These are phyloP conservation scores for Xylaria acuta DNA, from an alignment of 495 filamentous ascomycete species.

Conservation along the genomic window DNA sequence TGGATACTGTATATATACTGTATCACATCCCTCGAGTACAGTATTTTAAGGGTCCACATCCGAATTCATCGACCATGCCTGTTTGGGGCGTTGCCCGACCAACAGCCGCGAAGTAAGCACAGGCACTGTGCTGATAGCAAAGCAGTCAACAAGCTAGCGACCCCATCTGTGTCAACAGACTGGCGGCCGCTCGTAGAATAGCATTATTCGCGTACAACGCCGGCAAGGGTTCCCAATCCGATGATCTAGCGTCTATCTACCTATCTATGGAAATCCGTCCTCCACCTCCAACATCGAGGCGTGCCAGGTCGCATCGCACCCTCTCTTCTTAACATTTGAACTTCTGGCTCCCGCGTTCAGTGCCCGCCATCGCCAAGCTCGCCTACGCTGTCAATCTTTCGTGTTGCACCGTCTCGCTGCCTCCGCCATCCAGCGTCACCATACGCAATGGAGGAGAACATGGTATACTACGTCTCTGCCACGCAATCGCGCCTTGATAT, in stretches of 20 bases:
- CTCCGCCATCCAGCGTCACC: slow-evolving; percentile 28
- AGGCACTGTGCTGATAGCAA: slow-evolving; percentile 6
- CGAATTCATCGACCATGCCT: background rate
- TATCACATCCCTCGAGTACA: background rate
- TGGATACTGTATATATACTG: background rate
- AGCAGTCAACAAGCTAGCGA: slow-evolving; percentile 8
- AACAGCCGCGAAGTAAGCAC: slow-evolving; percentile 6
- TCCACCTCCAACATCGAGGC: background rate
- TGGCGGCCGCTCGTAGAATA: background rate
- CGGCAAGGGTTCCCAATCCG: background rate
- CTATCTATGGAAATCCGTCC: slow-evolving; percentile 3
- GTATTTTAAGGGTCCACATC: no score
- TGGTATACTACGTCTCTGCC: slow-evolving; percentile 37
- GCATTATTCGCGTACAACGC: slow-evolving; percentile 4
- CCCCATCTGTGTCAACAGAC: slow-evolving; percentile 5
- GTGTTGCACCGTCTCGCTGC: background rate
- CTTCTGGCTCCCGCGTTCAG: background rate
- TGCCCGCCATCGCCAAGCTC: background rate
- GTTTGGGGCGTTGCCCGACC: slow-evolving; percentile 9
- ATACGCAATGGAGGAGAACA: slow-evolving; percentile 55
- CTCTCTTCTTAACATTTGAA: background rate
- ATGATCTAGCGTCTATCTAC: background rate
- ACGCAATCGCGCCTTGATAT: background rate
- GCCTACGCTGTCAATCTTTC: background rate
- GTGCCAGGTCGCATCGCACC: slow-evolving; percentile 8